A percentile compares a stretch with the other conserved stretches of the same genome.
These are phyloP conservation scores for Pseudopithomyces maydicus DNA, from an alignment of 2,329 filamentous ascomycete species.

Conservation along the genomic window DNA sequence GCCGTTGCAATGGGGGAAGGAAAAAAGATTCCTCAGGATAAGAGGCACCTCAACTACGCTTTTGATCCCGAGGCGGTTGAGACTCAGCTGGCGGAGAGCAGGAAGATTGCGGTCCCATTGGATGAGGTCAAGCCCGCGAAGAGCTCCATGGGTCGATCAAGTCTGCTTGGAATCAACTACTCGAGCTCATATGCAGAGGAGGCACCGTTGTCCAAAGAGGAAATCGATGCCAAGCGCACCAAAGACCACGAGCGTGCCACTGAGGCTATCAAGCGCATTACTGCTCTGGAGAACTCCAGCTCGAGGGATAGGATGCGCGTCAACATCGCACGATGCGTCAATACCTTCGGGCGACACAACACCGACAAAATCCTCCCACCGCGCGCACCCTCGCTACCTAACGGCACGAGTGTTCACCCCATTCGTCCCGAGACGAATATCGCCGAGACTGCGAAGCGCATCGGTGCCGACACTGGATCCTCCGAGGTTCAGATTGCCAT, in stretches of 20 bases:
- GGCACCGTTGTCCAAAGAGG: conserved; percentile 17
- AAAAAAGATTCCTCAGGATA: conserved; percentile 30
- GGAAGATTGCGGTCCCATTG: conserved; percentile 66
- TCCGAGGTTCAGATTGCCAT: conserved; percentile 98
- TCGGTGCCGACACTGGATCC: conserved; percentile 91
- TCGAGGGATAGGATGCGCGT: conserved; percentile 78
- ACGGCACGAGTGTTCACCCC: conserved; percentile 48
- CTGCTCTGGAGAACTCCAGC: conserved; percentile 75
- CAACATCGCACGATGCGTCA: conserved; percentile 83
- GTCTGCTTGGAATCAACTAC: background rate
- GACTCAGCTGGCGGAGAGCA: conserved; percentile 69
- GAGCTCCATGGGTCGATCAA: conserved; percentile 10
- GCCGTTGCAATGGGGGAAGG: conserved; percentile 30
- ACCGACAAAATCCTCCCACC: conserved; percentile 75
- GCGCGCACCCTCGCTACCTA: conserved; percentile 56
- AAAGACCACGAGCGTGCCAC: conserved; percentile 68
- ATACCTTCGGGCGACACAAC: conserved; percentile 87
- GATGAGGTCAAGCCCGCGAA: conserved; percentile 15
- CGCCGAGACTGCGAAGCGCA: conserved; percentile 57
- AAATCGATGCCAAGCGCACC: conserved; percentile 26
- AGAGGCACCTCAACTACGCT: conserved; percentile 73
- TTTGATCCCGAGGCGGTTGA: conserved; percentile 71
- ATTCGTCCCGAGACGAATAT: conserved; percentile 51
- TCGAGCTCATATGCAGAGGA: background rate
- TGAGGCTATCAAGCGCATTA: conserved; percentile 79